Conservation (phyloP, 139 green algal species). For the Tetratostichococcus sp. region DNA sequence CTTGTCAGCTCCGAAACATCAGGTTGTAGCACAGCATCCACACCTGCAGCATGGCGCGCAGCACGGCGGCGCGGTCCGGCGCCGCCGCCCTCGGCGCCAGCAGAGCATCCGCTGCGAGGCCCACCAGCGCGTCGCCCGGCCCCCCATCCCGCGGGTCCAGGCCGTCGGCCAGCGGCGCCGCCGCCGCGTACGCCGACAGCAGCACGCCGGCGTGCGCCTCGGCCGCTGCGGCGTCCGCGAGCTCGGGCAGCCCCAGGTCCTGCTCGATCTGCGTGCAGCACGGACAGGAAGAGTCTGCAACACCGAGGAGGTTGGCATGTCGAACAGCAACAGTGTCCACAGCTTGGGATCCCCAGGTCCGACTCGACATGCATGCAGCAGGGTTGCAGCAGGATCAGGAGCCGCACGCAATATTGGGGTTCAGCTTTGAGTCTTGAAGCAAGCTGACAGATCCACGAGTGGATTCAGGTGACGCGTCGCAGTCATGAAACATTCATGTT, state of each 20-base stretch:
- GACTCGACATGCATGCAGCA: no score
- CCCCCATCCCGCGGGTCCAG: conserved; percentile 74
- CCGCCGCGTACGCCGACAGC: conserved; percentile 36
- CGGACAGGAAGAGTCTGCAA: neutral
- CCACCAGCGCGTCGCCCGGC: conserved; percentile 66
- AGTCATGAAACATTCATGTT: no score
- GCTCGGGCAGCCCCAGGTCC: conserved; percentile 40
- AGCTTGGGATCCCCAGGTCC: no score
- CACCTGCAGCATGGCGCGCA: conserved; percentile 4
- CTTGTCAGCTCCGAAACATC: no score
- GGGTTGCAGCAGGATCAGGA: no score
- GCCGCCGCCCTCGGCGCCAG: conserved; percentile 19
- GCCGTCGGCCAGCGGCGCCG: conserved; percentile 38
- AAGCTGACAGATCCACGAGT: no score
- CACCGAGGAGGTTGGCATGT: neutral
- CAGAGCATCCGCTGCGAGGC: conserved; percentile 46
- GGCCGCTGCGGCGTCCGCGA: conserved; percentile 11
- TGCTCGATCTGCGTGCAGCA: conserved; percentile 31
- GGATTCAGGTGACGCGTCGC: no score
- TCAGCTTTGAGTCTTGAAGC: no score
- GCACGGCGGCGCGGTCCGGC: neutral
- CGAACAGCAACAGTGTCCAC: no score
- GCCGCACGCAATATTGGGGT: no score
- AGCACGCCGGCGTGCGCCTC: conserved; percentile 34
- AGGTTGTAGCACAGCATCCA: neutral